phyloP scores from a whole-genome alignment of 2,329 filamentous ascomycete genomes.

The Exserohilum turcica region DNA sequence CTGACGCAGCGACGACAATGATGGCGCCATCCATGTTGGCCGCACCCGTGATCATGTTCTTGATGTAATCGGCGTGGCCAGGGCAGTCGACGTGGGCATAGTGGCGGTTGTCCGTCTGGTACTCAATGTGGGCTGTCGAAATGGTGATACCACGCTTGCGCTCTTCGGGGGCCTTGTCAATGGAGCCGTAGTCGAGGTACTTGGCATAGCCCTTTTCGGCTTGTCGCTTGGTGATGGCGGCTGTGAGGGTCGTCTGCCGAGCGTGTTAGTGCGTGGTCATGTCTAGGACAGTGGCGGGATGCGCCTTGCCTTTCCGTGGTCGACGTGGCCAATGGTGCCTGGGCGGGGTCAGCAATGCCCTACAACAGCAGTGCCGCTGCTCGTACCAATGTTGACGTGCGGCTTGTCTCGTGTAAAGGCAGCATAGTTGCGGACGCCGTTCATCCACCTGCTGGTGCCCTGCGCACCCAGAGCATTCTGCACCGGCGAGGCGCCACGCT shows the following conservation, averaged over 20 bases:
- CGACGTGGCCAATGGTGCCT: slow-evolving; percentile 98
- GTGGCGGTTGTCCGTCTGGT: slow-evolving; percentile 89
- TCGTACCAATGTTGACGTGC: slow-evolving; percentile 93
- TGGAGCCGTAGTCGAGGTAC: slow-evolving; percentile 96
- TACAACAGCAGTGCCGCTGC: not conserved
- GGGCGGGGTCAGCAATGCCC: slow-evolving; percentile 16
- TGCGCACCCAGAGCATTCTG: slow-evolving; percentile 70
- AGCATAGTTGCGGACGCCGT: slow-evolving; percentile 67
- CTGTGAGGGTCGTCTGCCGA: slow-evolving; percentile 93
- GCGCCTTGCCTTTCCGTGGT: slow-evolving; percentile 87
- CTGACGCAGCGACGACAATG: slow-evolving; percentile 96
- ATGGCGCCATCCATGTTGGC: slow-evolving; percentile 99
- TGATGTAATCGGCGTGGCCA: slow-evolving; percentile 99
- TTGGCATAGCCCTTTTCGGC: slow-evolving; percentile 90
- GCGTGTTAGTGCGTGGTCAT: slow-evolving; percentile 16
- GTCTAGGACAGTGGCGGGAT: slow-evolving; percentile 18
- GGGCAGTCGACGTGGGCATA: slow-evolving; percentile 99
- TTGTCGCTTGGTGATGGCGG: slow-evolving; percentile 98
- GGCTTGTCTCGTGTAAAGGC: slow-evolving; percentile 89
- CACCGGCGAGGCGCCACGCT: slow-evolving; percentile 73
- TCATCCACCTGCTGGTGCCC: slow-evolving; percentile 67
- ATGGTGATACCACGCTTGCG: slow-evolving; percentile 99
- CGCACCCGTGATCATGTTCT: slow-evolving; percentile 99
- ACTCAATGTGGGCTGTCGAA: slow-evolving; percentile 97
- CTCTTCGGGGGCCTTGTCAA: slow-evolving; percentile 99